These are phyloP conservation scores for Tulasnella sp. DNA, from an alignment of 768 basidiomycete genomes.

Conservation along the genomic window DNA sequence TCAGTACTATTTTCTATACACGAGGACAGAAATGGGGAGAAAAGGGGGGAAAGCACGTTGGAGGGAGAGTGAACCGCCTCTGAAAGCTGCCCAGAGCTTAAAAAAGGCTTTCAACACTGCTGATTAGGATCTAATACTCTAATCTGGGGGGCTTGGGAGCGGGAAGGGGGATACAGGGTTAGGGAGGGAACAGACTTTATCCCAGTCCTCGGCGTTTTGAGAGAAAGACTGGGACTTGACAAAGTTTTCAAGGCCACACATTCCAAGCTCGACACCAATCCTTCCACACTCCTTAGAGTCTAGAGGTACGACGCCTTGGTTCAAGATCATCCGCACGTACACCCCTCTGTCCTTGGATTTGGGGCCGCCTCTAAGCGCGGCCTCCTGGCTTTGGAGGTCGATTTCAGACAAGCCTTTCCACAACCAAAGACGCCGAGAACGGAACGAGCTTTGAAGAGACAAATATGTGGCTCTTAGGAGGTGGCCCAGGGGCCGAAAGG, in stretches of 20 bases:
- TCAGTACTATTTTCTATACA: no score
- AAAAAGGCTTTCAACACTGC: no score
- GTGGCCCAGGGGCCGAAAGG: background rate
- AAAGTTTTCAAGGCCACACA: conserved; percentile 21
- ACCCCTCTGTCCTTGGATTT: background rate
- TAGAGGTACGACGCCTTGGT: conserved; percentile 19
- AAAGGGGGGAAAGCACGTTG: no score
- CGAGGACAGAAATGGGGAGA: background rate
- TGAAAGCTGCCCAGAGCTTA: no score
- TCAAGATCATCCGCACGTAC: conserved; percentile 24
- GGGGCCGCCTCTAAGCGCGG: background rate
- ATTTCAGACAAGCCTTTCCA: conserved; percentile 25
- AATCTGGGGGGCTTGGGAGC: no score
- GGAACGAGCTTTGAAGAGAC: conserved; percentile 25
- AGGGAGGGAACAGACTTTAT: background rate
- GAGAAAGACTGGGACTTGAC: conserved; percentile 14
- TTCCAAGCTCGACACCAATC: background rate
- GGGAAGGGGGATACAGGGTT: background rate
- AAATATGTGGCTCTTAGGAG: background rate
- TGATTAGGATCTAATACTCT: no score
- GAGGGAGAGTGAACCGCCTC: no score
- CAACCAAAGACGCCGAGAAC: conserved; percentile 23
- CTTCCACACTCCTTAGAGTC: conserved; percentile 9
- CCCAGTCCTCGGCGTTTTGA: conserved; percentile 12
- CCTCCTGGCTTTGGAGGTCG: background rate